Evolutionary conservation across 2,329 filamentous ascomycete species (phyloP).

Genomic region (Claviceps sp.): DNA sequence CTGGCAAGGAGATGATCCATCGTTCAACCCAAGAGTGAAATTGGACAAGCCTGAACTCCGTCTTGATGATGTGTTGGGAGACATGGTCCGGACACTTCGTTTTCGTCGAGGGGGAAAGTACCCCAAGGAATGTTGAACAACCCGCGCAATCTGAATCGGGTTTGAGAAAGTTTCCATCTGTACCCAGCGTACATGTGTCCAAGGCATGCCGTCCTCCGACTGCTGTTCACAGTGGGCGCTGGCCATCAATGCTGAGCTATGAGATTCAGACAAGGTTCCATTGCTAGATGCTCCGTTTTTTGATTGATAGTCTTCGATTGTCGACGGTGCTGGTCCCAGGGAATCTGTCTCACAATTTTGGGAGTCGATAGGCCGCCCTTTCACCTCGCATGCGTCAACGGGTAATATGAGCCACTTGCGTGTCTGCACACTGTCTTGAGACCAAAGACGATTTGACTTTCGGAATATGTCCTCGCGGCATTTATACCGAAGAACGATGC

Average conservation of each 20-base stretch:
- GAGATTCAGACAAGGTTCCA: constrained; percentile 25
- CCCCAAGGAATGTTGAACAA: constrained; percentile 67
- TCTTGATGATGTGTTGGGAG: constrained; percentile 53
- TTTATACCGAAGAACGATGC: constrained; percentile 79
- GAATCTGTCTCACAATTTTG: constrained; percentile 34
- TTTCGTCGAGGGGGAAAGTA: constrained; percentile 86
- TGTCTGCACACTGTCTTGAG: constrained; percentile 77
- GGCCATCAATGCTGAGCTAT: constrained; percentile 16
- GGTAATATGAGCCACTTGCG: constrained; percentile 72
- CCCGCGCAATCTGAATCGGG: constrained; percentile 73
- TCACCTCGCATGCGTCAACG: constrained; percentile 77
- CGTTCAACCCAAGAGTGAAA: constrained; percentile 23
- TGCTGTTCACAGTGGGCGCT: constrained; percentile 14
- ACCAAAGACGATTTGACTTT: constrained; percentile 88
- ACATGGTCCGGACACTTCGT: constrained; percentile 61
- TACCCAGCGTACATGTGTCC: constrained; percentile 86
- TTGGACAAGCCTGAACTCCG: constrained; percentile 49
- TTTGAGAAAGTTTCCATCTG: constrained; percentile 54
- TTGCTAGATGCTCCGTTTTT: constrained; percentile 18
- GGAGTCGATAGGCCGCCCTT: constrained; percentile 54
- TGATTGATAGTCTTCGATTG: constrained; percentile 14
- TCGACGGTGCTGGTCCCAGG: constrained; percentile 33
- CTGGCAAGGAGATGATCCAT: constrained; percentile 24
- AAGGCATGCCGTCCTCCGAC: constrained; percentile 48
- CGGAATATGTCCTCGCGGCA: constrained; percentile 73